Evolutionary conservation across 257 asterid species (phyloP).

Genomic region (Nyctanthes arbortristis): DNA sequence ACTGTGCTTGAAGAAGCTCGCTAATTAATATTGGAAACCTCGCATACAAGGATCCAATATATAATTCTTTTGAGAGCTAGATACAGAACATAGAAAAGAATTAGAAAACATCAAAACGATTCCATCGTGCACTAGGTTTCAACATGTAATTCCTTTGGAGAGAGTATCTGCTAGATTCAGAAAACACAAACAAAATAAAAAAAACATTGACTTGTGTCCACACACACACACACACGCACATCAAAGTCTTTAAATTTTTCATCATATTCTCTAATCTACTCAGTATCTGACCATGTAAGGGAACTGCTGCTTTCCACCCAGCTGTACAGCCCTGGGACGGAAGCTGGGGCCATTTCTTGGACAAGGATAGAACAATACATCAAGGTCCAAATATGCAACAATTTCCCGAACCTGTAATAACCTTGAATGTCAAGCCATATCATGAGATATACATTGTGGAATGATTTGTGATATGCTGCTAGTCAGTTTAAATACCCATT

Average conservation of each 20-base stretch:
- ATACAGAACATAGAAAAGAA: background rate
- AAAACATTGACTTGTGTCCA: no score
- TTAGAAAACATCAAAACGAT: conserved; percentile 8
- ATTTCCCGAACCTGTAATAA: conserved; percentile 82
- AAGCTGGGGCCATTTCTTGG: conserved; percentile 91
- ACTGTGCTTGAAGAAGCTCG: conserved; percentile 2
- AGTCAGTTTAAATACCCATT: background rate
- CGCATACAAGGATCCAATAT: background rate
- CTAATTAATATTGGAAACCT: background rate
- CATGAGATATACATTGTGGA: background rate
- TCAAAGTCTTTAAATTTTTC: no score
- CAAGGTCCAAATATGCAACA: conserved; percentile 82
- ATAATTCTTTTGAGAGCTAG: background rate
- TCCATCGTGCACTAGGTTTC: no score
- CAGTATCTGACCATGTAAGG: conserved; percentile 79
- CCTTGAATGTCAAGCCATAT: conserved; percentile 7
- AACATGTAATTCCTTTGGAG: no score
- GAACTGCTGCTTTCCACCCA: conserved; percentile 87
- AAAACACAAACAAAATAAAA: no score
- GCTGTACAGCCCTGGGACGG: conserved; percentile 71
- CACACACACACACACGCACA: background rate
- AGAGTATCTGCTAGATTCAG: no score
- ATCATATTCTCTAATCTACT: conserved; percentile 11
- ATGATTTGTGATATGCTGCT: background rate
- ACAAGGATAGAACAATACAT: conserved; percentile 87